These are phyloP conservation scores for Capronia coronata DNA, from an alignment of 2,329 filamentous ascomycete species.

Conservation along the genomic window DNA sequence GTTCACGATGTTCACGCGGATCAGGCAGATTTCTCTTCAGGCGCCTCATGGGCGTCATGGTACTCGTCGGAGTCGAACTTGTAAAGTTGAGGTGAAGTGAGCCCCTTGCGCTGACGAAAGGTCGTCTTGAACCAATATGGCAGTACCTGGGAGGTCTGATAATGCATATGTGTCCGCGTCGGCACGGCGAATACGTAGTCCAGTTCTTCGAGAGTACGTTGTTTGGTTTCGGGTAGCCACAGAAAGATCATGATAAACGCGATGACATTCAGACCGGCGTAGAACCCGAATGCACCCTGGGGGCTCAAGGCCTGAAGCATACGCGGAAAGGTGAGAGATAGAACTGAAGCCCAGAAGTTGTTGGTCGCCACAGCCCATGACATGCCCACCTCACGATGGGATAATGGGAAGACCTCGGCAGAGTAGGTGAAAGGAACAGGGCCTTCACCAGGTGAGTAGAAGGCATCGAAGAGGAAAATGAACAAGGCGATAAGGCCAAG, in stretches of 20 bases:
- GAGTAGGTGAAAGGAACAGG: conserved; percentile 62
- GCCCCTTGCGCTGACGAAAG: conserved; percentile 47
- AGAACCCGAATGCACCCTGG: conserved; percentile 53
- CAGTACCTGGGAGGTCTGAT: conserved; percentile 51
- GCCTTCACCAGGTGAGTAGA: conserved; percentile 54
- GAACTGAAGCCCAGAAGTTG: conserved; percentile 44
- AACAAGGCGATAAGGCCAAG: conserved; percentile 40
- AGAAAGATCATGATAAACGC: conserved; percentile 60
- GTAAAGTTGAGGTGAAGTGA: conserved; percentile 47
- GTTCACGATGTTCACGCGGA: not conserved
- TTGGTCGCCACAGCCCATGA: conserved; percentile 42
- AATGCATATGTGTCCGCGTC: conserved; percentile 51
- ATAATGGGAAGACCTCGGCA: conserved; percentile 60
- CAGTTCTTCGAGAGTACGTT: conserved; percentile 49
- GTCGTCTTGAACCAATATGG: conserved; percentile 58
- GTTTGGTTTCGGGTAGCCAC: conserved; percentile 52
- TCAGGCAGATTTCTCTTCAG: not conserved
- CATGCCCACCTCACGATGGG: conserved; percentile 52
- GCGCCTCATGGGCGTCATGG: not conserved
- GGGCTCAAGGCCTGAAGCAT: conserved; percentile 45
- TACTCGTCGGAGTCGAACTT: conserved; percentile 37
- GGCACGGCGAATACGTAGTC: conserved; percentile 56
- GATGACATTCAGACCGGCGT: conserved; percentile 50
- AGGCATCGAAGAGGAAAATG: conserved; percentile 41
- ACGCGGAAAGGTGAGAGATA: conserved; percentile 47